Evolutionary conservation across 352 stramenopile genomes (phyloP), one percentile per base, ranked within the genome.

Genomic region (Pythium grandisporangium): DNA sequence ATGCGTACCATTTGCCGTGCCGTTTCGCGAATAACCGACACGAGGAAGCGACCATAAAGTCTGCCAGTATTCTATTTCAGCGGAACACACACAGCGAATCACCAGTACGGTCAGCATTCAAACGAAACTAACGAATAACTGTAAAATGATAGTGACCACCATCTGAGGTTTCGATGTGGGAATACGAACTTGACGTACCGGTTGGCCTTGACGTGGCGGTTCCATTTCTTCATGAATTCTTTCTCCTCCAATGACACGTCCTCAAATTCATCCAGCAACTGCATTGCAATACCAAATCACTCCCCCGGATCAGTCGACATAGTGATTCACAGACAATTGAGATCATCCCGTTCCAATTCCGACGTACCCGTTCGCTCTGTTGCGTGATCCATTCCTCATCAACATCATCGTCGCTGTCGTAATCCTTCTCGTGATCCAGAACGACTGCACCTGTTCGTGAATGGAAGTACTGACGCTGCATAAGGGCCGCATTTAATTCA

Each of bases 211-310:
- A 86, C 66, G 40, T 90, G 77, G 35, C 78, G 78, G 54, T 93
- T 93, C 81, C 81, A 93, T 53, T 84, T 86, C 61, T 93, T 93
- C 81, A 93, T 93, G 43, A 93, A 88, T 40, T 88, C 76, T 40
- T 92, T 92, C 41, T 92, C 79, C 50, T 92, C 79, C 23, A 90
- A 48, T 22, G 81, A 70, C 1, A 94, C 81, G 34, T 94, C 81
- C 48, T 94, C 78, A 40, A 92, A 94, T 44, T 94, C 81, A 42
- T 94, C 76, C 20, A 94, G 43, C 47, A 94, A 68, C 71, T 84
- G 37, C 7, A 53, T n/a, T 12, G 21, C 11, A 37, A 1, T 42
- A 42, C 30, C 23, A 22, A 46, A 26, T 17, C 30, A 32, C n/a
- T n/a, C n/a, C n/a, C n/a, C n/a, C n/a, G n/a, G n/a, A n/a, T n/a